Base-by-base conservation (phyloP, 73 alveolate species). In the Paramecium sonneborni region DNA sequence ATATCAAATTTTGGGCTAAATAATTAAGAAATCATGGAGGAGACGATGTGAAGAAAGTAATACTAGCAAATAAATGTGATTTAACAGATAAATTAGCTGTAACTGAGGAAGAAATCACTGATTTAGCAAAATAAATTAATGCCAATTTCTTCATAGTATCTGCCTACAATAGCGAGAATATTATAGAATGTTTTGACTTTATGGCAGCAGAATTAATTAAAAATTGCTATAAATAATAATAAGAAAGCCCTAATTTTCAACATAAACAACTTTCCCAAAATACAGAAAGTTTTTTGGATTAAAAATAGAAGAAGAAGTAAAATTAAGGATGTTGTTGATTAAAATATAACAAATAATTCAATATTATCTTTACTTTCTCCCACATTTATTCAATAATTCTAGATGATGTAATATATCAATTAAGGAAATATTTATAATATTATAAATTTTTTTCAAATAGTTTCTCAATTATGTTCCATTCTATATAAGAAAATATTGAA, bases 1-100 rank as follows among this genome's bases (percentile, higher is more conserved):
- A 79, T 79, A 46, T 79, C 18, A 79, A 79, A 34, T 79, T 79
- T 39, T 79, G 90, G 90, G 69, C 90, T 0, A 79, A 46, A 23
- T 79, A 79, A 43, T 24, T 79, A 10, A 79, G 48, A 21, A 79
- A 79, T 46, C 90, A 79, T 43, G 90, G 69, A 26, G 90, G 90
- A 79, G 90, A 79, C 41, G 90, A 79, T 20, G 24, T 79, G 4
- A 39, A 37, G 24, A 79, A 79, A 1, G 44, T 79, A 3, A 44
- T 79, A 12, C 41, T 79, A 39, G 90, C 74, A n/a, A 79, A 79
- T 79, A 79, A 79, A 79, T 39, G 76, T 26, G 90, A 79, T 79
- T 79, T 43, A 39, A 44, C 69, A 10, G 86, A 72, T 34, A 79
- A 79, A 43, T 79, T 79, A 24, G 90, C 5, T 12, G 90, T 79